phyloP scores from a whole-genome alignment of 2,329 filamentous ascomycete genomes.

The Fusarium tupiense region DNA sequence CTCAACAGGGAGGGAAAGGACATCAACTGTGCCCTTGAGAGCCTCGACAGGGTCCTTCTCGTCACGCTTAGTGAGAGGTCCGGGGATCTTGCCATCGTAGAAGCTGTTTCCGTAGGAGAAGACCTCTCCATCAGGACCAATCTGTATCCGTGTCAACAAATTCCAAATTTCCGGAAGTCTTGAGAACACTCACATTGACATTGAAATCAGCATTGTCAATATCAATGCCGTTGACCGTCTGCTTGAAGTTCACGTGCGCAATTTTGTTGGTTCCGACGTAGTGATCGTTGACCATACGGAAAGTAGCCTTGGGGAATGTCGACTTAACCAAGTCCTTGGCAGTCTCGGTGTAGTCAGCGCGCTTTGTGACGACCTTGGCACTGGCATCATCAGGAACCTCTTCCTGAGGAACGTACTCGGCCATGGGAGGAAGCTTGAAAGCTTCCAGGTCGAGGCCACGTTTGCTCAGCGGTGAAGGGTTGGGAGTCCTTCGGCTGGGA shows the following conservation, averaged over 20 bases:
- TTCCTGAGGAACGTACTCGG: slow-evolving; percentile 43
- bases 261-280: slow-evolving; percentile 66
- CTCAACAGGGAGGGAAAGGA: slow-evolving; percentile 48
- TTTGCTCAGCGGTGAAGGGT: slow-evolving; percentile 37
- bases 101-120: slow-evolving; percentile 66
- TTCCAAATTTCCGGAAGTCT: rapidly evolving
- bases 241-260: slow-evolving; percentile 67
- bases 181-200: slow-evolving; percentile 60
- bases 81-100: slow-evolving; percentile 55
- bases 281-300: slow-evolving; percentile 62
- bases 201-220: slow-evolving; percentile 71
- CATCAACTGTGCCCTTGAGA: slow-evolving; percentile 52
- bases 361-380: slow-evolving; percentile 35
- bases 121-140: slow-evolving; percentile 61
- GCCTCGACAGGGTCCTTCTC: slow-evolving; percentile 56
- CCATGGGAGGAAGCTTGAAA: slow-evolving; percentile 46
- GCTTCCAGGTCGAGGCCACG: slow-evolving; percentile 48
- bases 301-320: slow-evolving; percentile 50
- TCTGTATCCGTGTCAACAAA: slow-evolving; percentile 37
- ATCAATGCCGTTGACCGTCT: slow-evolving; percentile 66
- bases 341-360: slow-evolving; percentile 54
- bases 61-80: slow-evolving; percentile 52
- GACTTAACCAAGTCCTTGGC: slow-evolving; percentile 57
- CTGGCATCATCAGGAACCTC: slow-evolving; percentile 34
- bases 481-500: slow-evolving; percentile 42